Evolutionary conservation across 2,329 filamentous ascomycete genomes (phyloP).

Genomic region (Trichophyton rubrum): DNA sequence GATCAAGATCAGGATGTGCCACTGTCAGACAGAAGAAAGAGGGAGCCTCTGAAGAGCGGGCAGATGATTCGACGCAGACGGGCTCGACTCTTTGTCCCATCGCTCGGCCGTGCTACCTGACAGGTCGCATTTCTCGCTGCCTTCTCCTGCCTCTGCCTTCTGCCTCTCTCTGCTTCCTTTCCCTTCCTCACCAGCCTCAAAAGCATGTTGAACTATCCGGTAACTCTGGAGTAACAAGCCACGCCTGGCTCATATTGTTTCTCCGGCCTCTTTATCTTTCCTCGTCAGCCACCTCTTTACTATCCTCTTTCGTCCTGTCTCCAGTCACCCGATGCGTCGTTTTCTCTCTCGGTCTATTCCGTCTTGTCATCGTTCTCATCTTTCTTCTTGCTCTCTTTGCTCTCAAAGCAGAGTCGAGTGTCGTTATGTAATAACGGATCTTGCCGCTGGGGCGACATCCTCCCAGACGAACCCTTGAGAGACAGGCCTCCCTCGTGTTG

Average conservation of each 20-base stretch:
- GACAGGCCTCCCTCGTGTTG: constrained; percentile 2
- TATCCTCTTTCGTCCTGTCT: neutral
- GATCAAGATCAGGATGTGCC: neutral
- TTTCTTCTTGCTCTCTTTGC: neutral
- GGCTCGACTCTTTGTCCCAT: neutral
- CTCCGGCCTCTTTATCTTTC: neutral
- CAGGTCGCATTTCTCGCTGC: neutral
- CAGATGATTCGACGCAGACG: neutral
- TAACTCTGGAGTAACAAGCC: no score
- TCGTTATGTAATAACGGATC: neutral
- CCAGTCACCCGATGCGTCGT: neutral
- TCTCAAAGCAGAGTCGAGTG: neutral
- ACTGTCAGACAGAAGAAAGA: neutral
- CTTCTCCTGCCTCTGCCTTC: neutral
- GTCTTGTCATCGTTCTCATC: neutral
- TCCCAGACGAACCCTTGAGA: neutral
- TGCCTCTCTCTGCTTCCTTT: neutral
- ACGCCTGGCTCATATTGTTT: neutral
- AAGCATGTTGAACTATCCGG: no score
- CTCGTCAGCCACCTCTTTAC: neutral
- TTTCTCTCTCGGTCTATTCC: neutral
- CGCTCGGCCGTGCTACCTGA: constrained; percentile 1
- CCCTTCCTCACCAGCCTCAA: neutral
- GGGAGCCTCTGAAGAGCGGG: no score
- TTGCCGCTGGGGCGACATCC: neutral